Evolutionary conservation across 441 rosid genomes (phyloP).

Genomic region (Adansonia madagascariensis): DNA sequence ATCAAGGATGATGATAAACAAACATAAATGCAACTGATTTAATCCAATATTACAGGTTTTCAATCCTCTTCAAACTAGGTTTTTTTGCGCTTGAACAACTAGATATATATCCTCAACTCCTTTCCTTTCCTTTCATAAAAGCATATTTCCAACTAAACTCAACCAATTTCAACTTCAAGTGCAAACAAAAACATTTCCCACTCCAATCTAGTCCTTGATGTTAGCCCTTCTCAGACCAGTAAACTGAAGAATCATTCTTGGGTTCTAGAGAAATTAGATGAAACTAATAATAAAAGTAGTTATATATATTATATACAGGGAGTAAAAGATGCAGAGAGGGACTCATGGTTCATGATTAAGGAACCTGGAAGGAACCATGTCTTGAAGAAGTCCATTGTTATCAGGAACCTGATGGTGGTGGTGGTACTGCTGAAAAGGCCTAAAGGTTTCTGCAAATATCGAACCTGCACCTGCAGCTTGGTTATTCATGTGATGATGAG

Average conservation of each 20-base stretch:
- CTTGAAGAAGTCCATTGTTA: constrained; percentile 72
- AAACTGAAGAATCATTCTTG: constrained; percentile 22
- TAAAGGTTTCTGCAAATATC: constrained; percentile 35
- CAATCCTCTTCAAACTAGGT: constrained; percentile 24
- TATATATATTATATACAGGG: constrained; percentile 30
- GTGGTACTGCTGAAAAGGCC: constrained; percentile 28
- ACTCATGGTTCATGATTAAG: constrained; percentile 63
- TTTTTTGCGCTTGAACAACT: background rate
- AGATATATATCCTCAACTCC: constrained; percentile 8
- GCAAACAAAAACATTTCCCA: background rate
- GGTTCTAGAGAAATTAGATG: constrained; percentile 21
- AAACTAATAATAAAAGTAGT: constrained; percentile 15
- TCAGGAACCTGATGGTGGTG: constrained; percentile 44
- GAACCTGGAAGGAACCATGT: constrained; percentile 72
- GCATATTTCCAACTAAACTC: too few relatives aligned
- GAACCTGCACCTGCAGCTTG: constrained; percentile 33
- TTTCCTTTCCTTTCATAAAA: background rate
- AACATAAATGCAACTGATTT: constrained; percentile 8
- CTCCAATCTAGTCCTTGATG: constrained; percentile 14
- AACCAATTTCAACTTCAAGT: background rate
- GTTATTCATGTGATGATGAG: constrained; percentile 30
- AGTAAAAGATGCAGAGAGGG: constrained; percentile 3
- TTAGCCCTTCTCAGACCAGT: background rate
- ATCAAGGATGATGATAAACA: constrained; percentile 19
- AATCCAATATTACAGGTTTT: background rate